phyloP scores from a whole-genome alignment of 2,329 filamentous ascomycete species.

The Diaporthe citriasiana region DNA sequence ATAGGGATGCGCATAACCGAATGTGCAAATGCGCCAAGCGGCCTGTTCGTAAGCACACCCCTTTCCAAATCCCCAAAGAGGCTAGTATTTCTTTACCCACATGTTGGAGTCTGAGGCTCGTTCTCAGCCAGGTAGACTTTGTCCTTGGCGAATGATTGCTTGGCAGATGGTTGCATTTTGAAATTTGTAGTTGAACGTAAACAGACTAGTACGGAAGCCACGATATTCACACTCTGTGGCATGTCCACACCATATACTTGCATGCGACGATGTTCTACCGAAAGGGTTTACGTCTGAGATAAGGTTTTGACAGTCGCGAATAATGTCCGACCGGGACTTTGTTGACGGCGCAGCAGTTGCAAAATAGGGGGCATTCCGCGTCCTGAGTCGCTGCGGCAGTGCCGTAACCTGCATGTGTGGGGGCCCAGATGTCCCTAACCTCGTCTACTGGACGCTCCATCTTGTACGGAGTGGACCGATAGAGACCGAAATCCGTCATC shows the following conservation, averaged over 20 bases:
- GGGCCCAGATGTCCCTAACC: no score
- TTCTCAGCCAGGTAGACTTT: background rate
- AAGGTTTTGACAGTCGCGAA: background rate
- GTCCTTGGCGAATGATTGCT: background rate
- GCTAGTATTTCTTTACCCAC: background rate
- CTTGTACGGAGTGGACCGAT: background rate
- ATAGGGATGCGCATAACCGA: background rate
- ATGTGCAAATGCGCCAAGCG: slow-evolving; percentile 8
- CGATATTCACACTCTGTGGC: background rate
- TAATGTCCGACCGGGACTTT: background rate
- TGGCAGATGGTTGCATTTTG: background rate
- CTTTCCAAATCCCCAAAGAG: background rate
- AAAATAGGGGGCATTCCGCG: slow-evolving; percentile 5
- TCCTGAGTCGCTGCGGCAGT: background rate
- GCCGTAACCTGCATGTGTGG: background rate
- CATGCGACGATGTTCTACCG: no score
- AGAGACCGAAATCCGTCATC: background rate
- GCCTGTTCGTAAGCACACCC: slow-evolving; percentile 1
- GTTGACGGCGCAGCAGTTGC: background rate
- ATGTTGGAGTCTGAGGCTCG: background rate
- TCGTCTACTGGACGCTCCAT: background rate
- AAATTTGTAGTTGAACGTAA: background rate
- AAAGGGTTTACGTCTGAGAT: background rate
- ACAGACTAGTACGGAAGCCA: no score
- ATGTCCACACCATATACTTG: background rate